Evolutionary conservation across 208 protist genomes (phyloP), one percentile per base, ranked within the genome.

Genomic region (Endotrypanum monterogeii): DNA sequence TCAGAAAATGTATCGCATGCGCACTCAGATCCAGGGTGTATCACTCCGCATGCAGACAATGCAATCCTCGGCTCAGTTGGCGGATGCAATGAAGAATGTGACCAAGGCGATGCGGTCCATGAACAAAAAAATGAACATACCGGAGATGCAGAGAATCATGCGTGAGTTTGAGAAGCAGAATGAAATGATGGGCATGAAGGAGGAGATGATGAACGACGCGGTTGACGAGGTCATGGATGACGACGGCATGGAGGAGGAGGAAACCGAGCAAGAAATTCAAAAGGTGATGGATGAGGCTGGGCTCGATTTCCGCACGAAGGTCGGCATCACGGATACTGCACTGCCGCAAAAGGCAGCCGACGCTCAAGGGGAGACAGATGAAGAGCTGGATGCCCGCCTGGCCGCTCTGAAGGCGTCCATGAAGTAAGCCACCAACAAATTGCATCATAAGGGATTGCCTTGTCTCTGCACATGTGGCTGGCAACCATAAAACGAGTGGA

Each of bases 141-240:
- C 98, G 0, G 87, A 93, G 69, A 98, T 99, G 88, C 96, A 98
- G 87, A 90, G 96, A 74, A 99, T 99, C 75, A 99, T 99, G 97
- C 92, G 92, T 69, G 98, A 99, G 82, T 99, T 99, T 84, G 98
- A 99, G 84, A 96, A 98, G 88, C 90, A 99, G 82, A 98, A 96
- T 82, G 97, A 99, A 67, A 93, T 98, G 83, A 99, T 99, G 96
- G 97, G 98, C 46, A 98, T 99, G 97, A 99, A 99, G 91, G 95
- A 99, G 74, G 98, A 99, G 65, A 99, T 99, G 97, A 99, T 99
- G 96, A 91, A 89, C 71, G 98, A 99, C 79, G 89, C 89, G 44
- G 89, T 98, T 54, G 96, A 98, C 74, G 90, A 96, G 63, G 92
- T 89, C 50, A 93, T 98, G 86, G 92, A 98, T 65, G 92, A 96